These are phyloP conservation scores for Cryptosporidium felis DNA, from an alignment of 169 alveolate species.

Conservation along the genomic window DNA sequence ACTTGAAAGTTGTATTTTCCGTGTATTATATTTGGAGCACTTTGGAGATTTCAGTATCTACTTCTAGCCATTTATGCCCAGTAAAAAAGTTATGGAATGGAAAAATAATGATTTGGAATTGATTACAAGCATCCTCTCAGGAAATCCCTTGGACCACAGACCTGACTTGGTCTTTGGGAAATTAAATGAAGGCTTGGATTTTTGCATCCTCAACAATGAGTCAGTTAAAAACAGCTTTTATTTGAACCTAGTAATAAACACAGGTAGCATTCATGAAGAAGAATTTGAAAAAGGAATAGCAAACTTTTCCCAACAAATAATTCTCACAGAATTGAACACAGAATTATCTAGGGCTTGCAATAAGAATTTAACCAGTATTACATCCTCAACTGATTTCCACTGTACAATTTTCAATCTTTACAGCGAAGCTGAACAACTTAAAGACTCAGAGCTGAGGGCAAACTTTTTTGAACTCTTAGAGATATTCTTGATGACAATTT, in stretches of 20 bases:
- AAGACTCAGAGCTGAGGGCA: slow-evolving; percentile 12
- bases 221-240: slow-evolving; percentile 12
- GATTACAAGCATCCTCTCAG: slow-evolving; percentile 5
- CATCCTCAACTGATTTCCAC: slow-evolving; percentile 58
- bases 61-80: too few species aligned
- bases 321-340: slow-evolving; percentile 13
- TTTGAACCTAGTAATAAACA: slow-evolving; percentile 11
- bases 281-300: slow-evolving; percentile 62
- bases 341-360: not conserved
- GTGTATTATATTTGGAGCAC: too few species aligned
- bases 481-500: not conserved
- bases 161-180: slow-evolving; percentile 60
- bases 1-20: too few species aligned
- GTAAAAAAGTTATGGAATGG: not conserved
- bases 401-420: slow-evolving; percentile 30
- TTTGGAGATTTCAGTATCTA: too few species aligned
- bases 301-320: slow-evolving; percentile 28
- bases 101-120: slow-evolving; percentile 13
- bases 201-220: slow-evolving; percentile 43
- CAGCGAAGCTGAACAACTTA: not conserved
- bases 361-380: not conserved
- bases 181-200: slow-evolving; percentile 47
- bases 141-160: slow-evolving; percentile 41
- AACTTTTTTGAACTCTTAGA: slow-evolving; percentile 32
- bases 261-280: slow-evolving; percentile 63